phyloP scores from a whole-genome alignment of 192 early-diverging fungal genomes.

The Gaertneriomyces sp. region DNA sequence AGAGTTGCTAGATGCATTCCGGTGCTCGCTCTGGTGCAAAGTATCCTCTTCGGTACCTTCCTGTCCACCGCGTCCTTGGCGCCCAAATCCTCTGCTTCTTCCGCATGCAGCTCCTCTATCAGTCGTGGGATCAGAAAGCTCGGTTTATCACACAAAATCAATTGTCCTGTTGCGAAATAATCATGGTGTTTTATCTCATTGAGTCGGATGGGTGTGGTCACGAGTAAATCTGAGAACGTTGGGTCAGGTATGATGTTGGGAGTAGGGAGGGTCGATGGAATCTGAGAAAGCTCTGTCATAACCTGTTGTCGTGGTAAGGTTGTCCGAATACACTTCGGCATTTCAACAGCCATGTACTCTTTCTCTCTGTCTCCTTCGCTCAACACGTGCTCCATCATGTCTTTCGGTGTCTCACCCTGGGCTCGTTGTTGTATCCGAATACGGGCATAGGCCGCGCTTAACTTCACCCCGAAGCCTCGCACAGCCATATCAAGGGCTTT shows the following conservation, averaged over 20 bases:
- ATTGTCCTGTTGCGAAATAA: not conserved
- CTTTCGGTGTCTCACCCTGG: conserved; percentile 32
- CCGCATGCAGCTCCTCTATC: conserved; percentile 22
- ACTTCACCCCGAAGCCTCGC: conserved; percentile 35
- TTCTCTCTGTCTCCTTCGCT: conserved; percentile 44
- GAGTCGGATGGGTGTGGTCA: conserved; percentile 37
- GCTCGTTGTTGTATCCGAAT: conserved; percentile 48
- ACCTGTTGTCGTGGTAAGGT: conserved; percentile 66
- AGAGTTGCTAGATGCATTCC: not conserved
- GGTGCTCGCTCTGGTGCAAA: too few relatives aligned
- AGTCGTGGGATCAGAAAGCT: conserved; percentile 45
- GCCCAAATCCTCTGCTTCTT: not conserved
- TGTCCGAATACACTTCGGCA: conserved; percentile 80
- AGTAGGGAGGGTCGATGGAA: not conserved
- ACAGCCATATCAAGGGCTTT: conserved; percentile 38
- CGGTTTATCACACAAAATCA: conserved; percentile 41
- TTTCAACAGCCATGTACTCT: conserved; percentile 52
- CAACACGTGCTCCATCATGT: conserved; percentile 52
- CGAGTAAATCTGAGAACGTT: conserved; percentile 48
- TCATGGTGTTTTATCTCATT: conserved; percentile 32
- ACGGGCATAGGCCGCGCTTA: conserved; percentile 52
- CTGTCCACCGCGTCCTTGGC: too few relatives aligned
- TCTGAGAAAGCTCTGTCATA: conserved; percentile 40
- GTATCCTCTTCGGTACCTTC: too few relatives aligned
- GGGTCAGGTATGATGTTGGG: conserved; percentile 40